Evolutionary conservation across 2,329 filamentous ascomycete genomes (phyloP).

Genomic region (Alternaria gansuensis): DNA sequence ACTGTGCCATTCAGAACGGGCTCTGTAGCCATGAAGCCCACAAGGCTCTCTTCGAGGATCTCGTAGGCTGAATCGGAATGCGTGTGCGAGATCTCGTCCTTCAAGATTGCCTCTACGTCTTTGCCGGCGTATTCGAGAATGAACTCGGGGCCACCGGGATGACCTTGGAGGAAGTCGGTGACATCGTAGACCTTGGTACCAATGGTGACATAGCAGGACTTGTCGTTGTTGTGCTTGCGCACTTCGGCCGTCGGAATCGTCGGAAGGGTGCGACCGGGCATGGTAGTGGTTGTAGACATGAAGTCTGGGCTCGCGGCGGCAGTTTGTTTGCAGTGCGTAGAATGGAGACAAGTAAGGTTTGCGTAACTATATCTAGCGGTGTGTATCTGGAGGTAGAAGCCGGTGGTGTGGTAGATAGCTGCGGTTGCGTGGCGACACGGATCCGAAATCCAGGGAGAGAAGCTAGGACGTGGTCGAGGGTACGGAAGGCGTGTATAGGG

Average conservation of each 20-base stretch:
- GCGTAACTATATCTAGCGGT: neutral
- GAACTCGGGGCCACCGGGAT: constrained; percentile 88
- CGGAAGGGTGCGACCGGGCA: constrained; percentile 84
- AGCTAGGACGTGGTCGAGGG: neutral
- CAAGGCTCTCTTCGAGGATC: constrained; percentile 83
- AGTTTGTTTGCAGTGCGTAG: constrained; percentile 1
- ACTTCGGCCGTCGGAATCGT: constrained; percentile 84
- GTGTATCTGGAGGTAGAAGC: constrained; percentile 1
- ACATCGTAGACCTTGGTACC: constrained; percentile 94
- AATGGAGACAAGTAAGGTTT: neutral
- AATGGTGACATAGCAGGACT: constrained; percentile 93
- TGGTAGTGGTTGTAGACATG: constrained; percentile 54
- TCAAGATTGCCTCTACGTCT: constrained; percentile 83
- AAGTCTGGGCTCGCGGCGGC: neutral
- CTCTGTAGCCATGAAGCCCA: constrained; percentile 78
- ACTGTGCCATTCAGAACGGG: constrained; percentile 62
- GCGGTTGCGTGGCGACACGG: constrained; percentile 8
- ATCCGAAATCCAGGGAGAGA: constrained; percentile 1
- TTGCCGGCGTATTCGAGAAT: constrained; percentile 90
- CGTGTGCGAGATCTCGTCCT: constrained; percentile 80
- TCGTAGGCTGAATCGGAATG: constrained; percentile 97
- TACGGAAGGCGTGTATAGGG: constrained; percentile 30
- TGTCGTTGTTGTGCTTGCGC: constrained; percentile 76
- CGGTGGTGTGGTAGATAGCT: constrained; percentile 9
- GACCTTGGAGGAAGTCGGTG: constrained; percentile 86